Conservation (phyloP, 208 protist genomes). For the Leishmania major region DNA sequence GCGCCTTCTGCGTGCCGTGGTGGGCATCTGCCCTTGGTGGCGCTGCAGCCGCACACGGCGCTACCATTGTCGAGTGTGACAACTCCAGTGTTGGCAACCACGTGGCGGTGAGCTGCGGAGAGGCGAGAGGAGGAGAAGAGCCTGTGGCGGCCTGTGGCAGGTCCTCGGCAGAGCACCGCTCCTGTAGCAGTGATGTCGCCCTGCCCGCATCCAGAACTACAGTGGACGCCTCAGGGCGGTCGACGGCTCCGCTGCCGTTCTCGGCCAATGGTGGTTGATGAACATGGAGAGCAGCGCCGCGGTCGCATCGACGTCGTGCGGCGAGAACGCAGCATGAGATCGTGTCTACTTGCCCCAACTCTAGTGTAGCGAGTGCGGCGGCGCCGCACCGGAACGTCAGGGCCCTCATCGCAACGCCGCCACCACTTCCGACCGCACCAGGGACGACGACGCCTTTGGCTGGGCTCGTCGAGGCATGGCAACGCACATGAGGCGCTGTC, state of each 20-base stretch:
- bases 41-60: not conserved
- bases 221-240: not conserved
- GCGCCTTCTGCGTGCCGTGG: not conserved
- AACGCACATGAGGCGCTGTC: not conserved
- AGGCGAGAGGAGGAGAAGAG: not conserved
- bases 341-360: not conserved
- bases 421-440: not conserved
- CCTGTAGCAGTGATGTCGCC: slow-evolving; percentile 4
- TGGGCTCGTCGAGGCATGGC: not conserved
- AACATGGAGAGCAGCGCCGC: not conserved
- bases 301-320: not conserved
- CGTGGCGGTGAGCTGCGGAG: not conserved
- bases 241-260: not conserved
- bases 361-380: slow-evolving; percentile 1
- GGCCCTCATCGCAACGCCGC: slow-evolving; percentile 21
- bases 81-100: not conserved
- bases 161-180: not conserved
- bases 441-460: not conserved
- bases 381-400: slow-evolving; percentile 5
- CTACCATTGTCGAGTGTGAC: not conserved
- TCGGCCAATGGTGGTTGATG: not conserved
- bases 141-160: not conserved
- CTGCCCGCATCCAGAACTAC: slow-evolving; percentile 1
- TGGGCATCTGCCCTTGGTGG: not conserved
- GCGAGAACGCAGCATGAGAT: slow-evolving; percentile 18